A percentile compares a stretch with the other conserved stretches of the same genome.
These are phyloP conservation scores for Toxoplasma gondii DNA, from an alignment of 169 alveolate genomes.

Conservation along the genomic window DNA sequence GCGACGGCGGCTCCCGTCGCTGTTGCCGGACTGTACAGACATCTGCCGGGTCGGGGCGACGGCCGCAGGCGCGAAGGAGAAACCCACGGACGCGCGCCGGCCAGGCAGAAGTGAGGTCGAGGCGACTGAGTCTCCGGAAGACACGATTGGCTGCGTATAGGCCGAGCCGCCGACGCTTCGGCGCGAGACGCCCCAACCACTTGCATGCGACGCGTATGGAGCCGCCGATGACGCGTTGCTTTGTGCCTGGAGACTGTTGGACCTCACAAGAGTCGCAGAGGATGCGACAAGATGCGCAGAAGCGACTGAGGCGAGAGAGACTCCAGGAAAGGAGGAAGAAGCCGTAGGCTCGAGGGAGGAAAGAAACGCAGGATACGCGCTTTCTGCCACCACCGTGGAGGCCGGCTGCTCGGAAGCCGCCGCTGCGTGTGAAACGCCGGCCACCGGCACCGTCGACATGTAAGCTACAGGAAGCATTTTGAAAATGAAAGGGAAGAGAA, in stretches of 20 bases:
- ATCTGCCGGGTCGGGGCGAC: background rate
- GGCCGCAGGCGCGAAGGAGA: background rate
- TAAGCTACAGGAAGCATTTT: conserved; percentile 5
- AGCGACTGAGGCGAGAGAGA: background rate
- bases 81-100: conserved; percentile 19
- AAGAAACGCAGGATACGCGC: background rate
- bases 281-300: background rate
- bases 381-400: background rate
- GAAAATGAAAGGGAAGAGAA: background rate
- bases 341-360: background rate
- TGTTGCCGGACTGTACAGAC: background rate
- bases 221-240: background rate
- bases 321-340: background rate
- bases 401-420: background rate
- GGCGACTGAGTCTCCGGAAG: background rate
- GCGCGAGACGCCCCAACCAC: background rate
- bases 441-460: background rate
- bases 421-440: conserved; percentile 10
- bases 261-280: background rate
- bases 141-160: background rate
- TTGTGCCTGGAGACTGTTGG: background rate
- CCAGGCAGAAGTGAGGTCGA: background rate
- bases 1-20: conserved; percentile 14
- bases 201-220: background rate
- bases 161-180: background rate